These are phyloP conservation scores for Albugo laibachii DNA, from an alignment of 352 stramenopile species.

Conservation along the genomic window DNA sequence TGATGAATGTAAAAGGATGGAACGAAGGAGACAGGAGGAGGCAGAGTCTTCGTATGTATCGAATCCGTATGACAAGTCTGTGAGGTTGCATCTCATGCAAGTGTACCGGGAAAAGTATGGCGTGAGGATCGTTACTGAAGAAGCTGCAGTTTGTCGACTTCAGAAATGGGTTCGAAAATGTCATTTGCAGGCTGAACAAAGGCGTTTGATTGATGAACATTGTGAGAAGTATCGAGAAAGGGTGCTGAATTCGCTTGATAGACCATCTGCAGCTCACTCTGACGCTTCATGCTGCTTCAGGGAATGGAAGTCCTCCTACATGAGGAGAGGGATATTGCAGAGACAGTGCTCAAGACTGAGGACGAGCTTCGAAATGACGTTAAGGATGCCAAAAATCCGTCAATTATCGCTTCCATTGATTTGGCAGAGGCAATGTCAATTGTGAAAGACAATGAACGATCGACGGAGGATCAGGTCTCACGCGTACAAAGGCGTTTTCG, in stretches of 20 bases:
- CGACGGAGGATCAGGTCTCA: too few species aligned
- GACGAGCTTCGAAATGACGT: not conserved
- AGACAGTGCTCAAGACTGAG: not conserved
- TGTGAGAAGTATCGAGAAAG: too few species aligned
- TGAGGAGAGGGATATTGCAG: not conserved
- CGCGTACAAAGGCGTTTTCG: too few species aligned
- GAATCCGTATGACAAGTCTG: slow-evolving; percentile 18
- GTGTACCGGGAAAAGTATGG: slow-evolving; percentile 13
- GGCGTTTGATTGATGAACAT: too few species aligned
- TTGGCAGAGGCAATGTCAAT: too few species aligned
- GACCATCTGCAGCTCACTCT: too few species aligned
- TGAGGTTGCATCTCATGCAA: slow-evolving; percentile 17
- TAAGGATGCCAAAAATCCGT: not conserved
- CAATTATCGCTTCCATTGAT: not conserved
- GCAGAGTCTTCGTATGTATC: slow-evolving; percentile 14
- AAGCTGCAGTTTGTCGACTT: slow-evolving; percentile 24
- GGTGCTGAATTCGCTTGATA: too few species aligned
- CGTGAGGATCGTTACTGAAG: slow-evolving; percentile 34
- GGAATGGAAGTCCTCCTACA: too few species aligned
- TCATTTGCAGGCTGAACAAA: too few species aligned
- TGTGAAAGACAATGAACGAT: too few species aligned
- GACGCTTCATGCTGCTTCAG: too few species aligned
- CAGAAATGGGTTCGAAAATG: slow-evolving; percentile 17
- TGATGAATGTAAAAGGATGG: slow-evolving; percentile 6
- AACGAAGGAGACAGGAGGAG: slow-evolving; percentile 7